Evolutionary conservation across 129 eudicot species (phyloP), one percentile per base, ranked within the genome.

Genomic region (Flaveria ramosissima): DNA sequence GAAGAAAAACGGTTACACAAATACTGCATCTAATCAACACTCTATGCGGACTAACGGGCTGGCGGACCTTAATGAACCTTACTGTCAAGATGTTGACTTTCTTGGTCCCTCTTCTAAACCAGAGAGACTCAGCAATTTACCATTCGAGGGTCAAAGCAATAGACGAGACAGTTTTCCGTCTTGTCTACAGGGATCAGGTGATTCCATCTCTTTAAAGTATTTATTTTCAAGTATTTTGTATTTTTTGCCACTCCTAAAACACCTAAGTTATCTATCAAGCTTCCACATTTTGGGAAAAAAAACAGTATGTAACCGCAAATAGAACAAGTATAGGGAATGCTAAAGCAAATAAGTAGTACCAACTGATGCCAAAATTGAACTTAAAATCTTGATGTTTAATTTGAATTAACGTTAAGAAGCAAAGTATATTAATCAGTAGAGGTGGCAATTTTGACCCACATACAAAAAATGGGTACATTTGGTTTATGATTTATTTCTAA

Each of bases 41-140:
- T 70, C 80, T 68, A 84, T 77, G 75, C 73, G 85, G 68, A 63
- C 84, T 48, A 75, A 62, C 69, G 85, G 85, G 13, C 81, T 94
- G 86, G 96, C 93, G 43, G 98, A 94, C 81, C 86, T 94, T 69
- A 94, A 94, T 70, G 96, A 94, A 77, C 98, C 98, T 52, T 68
- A 72, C 56, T 66, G 79, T 78, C 93, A 91, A 81, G 91, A 84
- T 67, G 83, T 82, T 78, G 88, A 82, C 80, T 78, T 83, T 67
- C 70, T 78, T 51, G 81, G 85, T 43, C 72, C 27, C 15, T 70
- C 84, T 30, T 76, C 71, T 52, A 89, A 75, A 75, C 51, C 76
- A 17, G 73, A 12, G 32, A 48, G 32, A 27, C 63, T 53, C 55
- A 75, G 65, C 47, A 77, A 75, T 71, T 10, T 80, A 57, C 73